phyloP scores from a whole-genome alignment of 2,329 filamentous ascomycete species.

The Phoma sp. region DNA sequence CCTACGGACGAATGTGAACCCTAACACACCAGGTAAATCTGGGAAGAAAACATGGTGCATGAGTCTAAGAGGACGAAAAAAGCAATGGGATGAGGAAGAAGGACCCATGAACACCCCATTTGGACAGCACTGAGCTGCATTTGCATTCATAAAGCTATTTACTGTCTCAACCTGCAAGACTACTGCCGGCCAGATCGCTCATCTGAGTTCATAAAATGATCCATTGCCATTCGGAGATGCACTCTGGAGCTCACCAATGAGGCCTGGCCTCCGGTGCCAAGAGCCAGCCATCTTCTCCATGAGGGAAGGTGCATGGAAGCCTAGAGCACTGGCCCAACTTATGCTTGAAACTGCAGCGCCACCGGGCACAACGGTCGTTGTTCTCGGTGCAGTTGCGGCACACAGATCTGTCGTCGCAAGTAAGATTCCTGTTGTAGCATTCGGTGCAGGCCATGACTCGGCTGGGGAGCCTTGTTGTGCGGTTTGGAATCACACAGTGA shows the following conservation, averaged over 20 bases:
- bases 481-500: constrained; percentile 30
- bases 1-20: neutral
- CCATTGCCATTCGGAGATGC: neutral
- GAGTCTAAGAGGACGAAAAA: too few species aligned
- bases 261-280: neutral
- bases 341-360: constrained; percentile 38
- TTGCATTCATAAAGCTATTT: too few species aligned
- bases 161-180: too few species aligned
- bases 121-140: too few species aligned
- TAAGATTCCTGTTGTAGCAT: constrained; percentile 34
- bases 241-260: neutral
- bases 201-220: neutral
- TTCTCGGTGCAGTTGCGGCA: constrained; percentile 35
- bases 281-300: constrained; percentile 17
- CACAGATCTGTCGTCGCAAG: constrained; percentile 29
- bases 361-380: constrained; percentile 29
- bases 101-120: too few species aligned
- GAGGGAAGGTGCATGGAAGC: constrained; percentile 29
- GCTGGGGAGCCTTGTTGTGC: constrained; percentile 24
- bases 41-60: too few species aligned
- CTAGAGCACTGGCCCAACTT: constrained; percentile 29
- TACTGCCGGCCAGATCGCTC: too few species aligned
- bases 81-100: too few species aligned
- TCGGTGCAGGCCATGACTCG: constrained; percentile 35
- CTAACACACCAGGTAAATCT: too few species aligned